Base-by-base conservation (phyloP, 1,139 yeast species). In the Arxiozyma bovina region DNA sequence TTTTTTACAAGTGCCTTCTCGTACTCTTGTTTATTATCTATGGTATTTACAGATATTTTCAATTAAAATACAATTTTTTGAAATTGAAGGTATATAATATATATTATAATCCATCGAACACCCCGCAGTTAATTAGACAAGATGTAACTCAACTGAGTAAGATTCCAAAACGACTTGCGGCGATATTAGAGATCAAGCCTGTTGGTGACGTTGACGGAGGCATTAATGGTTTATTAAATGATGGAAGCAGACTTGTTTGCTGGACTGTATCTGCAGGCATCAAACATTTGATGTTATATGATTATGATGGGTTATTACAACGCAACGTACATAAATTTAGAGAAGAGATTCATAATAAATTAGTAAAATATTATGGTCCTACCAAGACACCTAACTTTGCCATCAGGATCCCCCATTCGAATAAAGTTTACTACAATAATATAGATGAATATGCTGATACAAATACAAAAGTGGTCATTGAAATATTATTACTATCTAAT, bases 251-350 rank as follows among this genome's bases (percentile, higher is more conserved):
- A 65, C 65, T 91, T 49, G 77, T 83, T 0, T 85, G 95, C 4
- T 93, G 99, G 99, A 78, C 90, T 48, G 71, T 89, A 23, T 87
- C 96, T 48, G 83, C 94, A 9, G 97, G 96, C 1, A 81, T 91
- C 52, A 80, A 82, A 30, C 74, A 76, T 54, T 75, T 93, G 58
- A 77, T 87, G 9, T 74, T 94, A 47, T 94, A 89, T 72, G 99
- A 93, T 71, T 79, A 79, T 63, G 81, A 81, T 54, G 98, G 98
- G 1, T 73, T 78, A 5, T 73, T 87, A 55, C 82, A 82, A 61
- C 72, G 73, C 47, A 75, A 77, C 60, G 70, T 83, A 45, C 77
- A 79, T 22, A 83, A 82, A 54, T 74, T 90, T 57, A 78, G 83
- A 61, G 77, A 81, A 30, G 79, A 82, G 45, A 73, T 91, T 48